These are phyloP conservation scores for Penicillium sp. DNA, from an alignment of 2,329 filamentous ascomycete genomes.

Conservation along the genomic window DNA sequence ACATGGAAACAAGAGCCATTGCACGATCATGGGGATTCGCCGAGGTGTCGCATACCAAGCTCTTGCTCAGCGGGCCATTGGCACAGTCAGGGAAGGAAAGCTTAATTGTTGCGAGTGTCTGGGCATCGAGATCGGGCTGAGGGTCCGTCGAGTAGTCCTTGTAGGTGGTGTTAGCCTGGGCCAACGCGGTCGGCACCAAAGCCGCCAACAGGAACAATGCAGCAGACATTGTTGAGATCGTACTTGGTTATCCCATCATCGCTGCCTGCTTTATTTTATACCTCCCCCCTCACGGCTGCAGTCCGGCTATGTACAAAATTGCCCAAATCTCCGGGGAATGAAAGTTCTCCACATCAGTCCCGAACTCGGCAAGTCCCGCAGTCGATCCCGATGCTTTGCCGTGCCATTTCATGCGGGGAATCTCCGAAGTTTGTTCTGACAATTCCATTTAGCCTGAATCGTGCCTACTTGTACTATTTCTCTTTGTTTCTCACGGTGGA, in stretches of 20 bases:
- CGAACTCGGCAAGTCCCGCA: slow-evolving; percentile 20
- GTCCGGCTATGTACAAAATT: background rate
- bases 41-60: slow-evolving; percentile 52
- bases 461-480: no score
- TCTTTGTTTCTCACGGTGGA: background rate
- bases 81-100: slow-evolving; percentile 51
- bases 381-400: slow-evolving; percentile 20
- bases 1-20: slow-evolving; percentile 50
- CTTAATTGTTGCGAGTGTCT: slow-evolving; percentile 20
- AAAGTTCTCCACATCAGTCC: slow-evolving; percentile 11
- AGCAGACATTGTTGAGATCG: slow-evolving; percentile 17
- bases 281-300: background rate
- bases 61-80: slow-evolving; percentile 51
- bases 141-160: slow-evolving; percentile 27
- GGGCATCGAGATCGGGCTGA: slow-evolving; percentile 25
- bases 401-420: slow-evolving; percentile 6
- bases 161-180: slow-evolving; percentile 29
- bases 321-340: slow-evolving; percentile 1
- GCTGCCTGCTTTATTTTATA: background rate
- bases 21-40: slow-evolving; percentile 43
- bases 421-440: background rate
- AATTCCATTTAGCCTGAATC: slow-evolving; percentile 10
- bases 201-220: slow-evolving; percentile 20
- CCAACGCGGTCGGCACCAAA: slow-evolving; percentile 21
- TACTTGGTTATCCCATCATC: background rate